Base-by-base conservation (phyloP, 495 filamentous ascomycete species). In the Penicillium soppii region DNA sequence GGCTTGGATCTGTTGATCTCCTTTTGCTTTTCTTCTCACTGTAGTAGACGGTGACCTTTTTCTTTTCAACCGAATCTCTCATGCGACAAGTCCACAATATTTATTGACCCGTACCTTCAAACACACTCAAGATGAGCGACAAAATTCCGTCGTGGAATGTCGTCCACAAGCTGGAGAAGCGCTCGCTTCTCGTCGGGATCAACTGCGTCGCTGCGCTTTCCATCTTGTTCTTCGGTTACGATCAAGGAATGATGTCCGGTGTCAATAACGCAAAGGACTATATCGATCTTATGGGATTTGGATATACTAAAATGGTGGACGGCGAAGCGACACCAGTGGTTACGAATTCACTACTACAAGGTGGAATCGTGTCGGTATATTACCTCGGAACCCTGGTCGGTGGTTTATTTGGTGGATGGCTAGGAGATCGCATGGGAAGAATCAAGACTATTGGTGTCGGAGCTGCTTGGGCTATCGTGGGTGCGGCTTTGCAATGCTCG, bases 241-340 rank as follows among this genome's bases (percentile, higher is more conserved):
- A 86, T 51, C 83, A 86, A 61, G 86, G 87, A 49, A 81, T 90
- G 77, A 90, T 89, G 84, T 80, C 82, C 16, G 86, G 87, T 39
- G 87, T 90, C 7, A 89, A 89, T 62, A 83, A 79, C 40, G 72
- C 81, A 25, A 73, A 78, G 29, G 66, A 87, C 53, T 89, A 89
- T 59, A 80, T 83, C 53, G 71, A 82, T 8, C 69, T 80, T 10
- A 88, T 89, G 85, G 73, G 75, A 27, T 83, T 88, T 54, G 86
- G 85, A 4, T 73, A 86, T 45, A 76, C 74, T 5, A 69, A 82
- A 32, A 69, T 74, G 27, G 53, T 59, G n/a, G 61, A 69, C 21
- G 74, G 72, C 23, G 67, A 72, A 5, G 59, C 63, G 19, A 70
- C 76, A 2, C 73, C 77, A 0, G 77, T 85, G 19, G 72, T 86